Base-by-base conservation (phyloP, 352 stramenopile genomes). In the Phytophthora aleatoria region DNA sequence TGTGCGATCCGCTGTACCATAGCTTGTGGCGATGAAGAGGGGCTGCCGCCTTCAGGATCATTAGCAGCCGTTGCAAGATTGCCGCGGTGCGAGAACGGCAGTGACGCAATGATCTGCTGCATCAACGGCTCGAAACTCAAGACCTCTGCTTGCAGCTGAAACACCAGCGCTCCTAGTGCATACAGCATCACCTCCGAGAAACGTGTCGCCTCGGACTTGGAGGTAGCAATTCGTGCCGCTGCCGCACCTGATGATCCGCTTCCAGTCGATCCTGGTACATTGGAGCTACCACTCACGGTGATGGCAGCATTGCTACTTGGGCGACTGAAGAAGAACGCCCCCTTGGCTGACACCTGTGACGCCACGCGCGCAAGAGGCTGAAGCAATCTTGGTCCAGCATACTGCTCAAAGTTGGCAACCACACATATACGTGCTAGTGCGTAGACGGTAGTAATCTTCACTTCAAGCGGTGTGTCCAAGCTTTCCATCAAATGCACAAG, bases 401-500 rank as follows among this genome's bases (percentile, higher is more conserved):
- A 85, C 73, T 91, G 74, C 57, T 97, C 79, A 76, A 94, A 85
- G 45, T 81, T 89, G 2, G 83, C 77, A 15, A 91, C 74, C 11
- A 88, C 68, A 44, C 81, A 90, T 26, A 89, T 79, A 36, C 77
- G 76, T 3, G 83, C 81, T 27, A 94, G 63, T 9, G 86, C 80
- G 50, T 93, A 89, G 28, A 92, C 78, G 1, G 79, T 79, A 5
- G 81, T 88, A 28, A 90, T 85, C 57, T 95, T 87, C 16, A 93
- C 88, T 41, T 92, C 75, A 48, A 90, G 64, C 0, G 89, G 69
- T 24, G 87, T 96, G 11, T 98, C 88, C 11, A 97, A 64, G 54
- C 85, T 92, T 61, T 99, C 96, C 62, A 95, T 89, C 8, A 99
- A 74, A 35, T 96, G 95, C 41, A 98, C 77, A 6, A 99, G 74